Base-by-base conservation (phyloP, 805 yeast genomes). In the Candida ficus region DNA sequence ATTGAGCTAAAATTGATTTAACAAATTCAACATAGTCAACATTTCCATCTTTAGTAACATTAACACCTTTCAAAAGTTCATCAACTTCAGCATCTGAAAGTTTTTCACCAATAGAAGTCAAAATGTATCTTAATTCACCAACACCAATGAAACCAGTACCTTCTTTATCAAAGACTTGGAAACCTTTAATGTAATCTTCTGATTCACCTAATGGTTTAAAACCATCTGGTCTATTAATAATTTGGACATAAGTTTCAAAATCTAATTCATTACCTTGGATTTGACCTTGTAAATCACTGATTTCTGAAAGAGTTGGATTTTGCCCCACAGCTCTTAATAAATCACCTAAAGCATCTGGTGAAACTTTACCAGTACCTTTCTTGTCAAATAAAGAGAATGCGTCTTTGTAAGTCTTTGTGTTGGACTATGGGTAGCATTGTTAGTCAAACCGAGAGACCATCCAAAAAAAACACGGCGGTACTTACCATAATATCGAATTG, bases 101-200 rank as follows among this genome's bases (percentile, higher is more conserved):
- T 66, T 90, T 90, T 66, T 93, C 99, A 45, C 99, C 99, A 53
- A 93, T 80, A 7, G 96, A 84, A 26, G 99, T 93, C 58, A 93
- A 73, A 62, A 93, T 89, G 66, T 93, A 93, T 62, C 95, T 79
- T 56, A 93, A 75, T 67, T 93, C 98, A 43, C 99, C 99, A 33
- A 93, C 95, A 30, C 97, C 95, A 53, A 93, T 93, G 67, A 82
- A 86, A 5, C 99, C 99, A 16, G 96, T 84, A 49, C 83, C 78
- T 50, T 89, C 95, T 69, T 91, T 93, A 68, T 93, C 99, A 54
- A 93, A 93, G 6, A 93, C 97, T 68, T 93, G 98, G 77, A 93
- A 93, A 0, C 91, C 93, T 60, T 91, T 86, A 58, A 93, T 78
- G 64, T 91, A 93, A 63, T 93, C 99, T 38, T 67, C 71, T 31